These are phyloP conservation scores for Phytophthora meadii DNA, from an alignment of 352 stramenopile species.

Conservation along the genomic window DNA sequence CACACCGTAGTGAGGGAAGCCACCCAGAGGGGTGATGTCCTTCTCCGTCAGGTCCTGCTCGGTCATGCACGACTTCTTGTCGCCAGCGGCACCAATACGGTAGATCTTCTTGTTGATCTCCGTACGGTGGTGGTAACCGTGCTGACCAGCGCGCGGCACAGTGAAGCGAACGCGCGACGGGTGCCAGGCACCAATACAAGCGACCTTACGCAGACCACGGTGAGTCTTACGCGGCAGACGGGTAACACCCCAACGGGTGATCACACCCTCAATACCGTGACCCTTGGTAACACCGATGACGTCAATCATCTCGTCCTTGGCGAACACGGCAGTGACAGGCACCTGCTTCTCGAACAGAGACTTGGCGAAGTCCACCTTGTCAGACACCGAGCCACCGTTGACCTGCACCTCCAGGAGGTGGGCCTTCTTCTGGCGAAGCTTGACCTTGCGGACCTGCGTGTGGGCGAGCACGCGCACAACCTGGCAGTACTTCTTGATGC, in stretches of 20 bases:
- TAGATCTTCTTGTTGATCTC: constrained; percentile 99
- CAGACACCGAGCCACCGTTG: constrained; percentile 97
- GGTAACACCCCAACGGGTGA: constrained; percentile 99
- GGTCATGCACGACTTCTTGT: constrained; percentile 97
- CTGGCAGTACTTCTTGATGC: constrained; percentile 99
- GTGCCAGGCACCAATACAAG: constrained; percentile 99
- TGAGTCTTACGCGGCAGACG: constrained; percentile 99
- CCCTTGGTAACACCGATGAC: constrained; percentile 99
- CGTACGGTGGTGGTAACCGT: constrained; percentile 99
- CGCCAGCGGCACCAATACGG: constrained; percentile 94
- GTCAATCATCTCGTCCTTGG: constrained; percentile 99
- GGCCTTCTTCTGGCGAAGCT: constrained; percentile 99
- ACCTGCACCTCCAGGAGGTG: constrained; percentile 99
- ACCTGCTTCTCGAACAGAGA: constrained; percentile 99
- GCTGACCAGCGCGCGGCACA: constrained; percentile 99
- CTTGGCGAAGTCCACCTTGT: constrained; percentile 99
- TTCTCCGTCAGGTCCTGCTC: constrained; percentile 99
- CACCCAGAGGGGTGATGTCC: constrained; percentile 99
- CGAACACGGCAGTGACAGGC: constrained; percentile 94
- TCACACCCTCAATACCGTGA: constrained; percentile 99
- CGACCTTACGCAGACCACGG: constrained; percentile 99
- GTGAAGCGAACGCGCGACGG: constrained; percentile 98
- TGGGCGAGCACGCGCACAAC: constrained; percentile 99
- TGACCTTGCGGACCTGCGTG: constrained; percentile 99
- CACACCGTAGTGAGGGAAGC: constrained; percentile 99